Evolutionary conservation across 768 basidiomycete species (phyloP).

Genomic region (Kwoniella sp.): DNA sequence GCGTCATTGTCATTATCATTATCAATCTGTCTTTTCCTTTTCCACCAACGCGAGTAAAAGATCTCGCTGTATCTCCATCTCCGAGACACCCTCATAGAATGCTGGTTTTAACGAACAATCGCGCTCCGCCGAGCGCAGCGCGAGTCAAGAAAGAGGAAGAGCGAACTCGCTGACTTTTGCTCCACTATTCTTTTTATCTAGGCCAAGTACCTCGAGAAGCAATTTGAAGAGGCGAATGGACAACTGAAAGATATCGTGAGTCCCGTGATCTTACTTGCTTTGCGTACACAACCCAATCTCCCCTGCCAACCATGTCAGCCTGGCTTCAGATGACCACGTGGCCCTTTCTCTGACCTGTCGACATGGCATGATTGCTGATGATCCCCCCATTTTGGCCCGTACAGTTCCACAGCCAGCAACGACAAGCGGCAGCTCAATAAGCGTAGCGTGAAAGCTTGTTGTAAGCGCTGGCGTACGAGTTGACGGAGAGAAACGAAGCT

Average conservation of each 20-base stretch:
- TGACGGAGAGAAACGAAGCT: no score
- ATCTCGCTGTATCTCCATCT: no score
- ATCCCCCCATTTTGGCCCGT: background rate
- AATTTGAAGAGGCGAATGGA: constrained; percentile 83
- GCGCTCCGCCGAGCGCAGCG: background rate
- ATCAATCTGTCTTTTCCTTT: background rate
- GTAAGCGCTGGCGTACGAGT: no score
- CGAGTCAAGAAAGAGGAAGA: background rate
- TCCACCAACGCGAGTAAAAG: no score
- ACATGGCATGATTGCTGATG: background rate
- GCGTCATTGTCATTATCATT: no score
- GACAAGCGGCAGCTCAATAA: constrained; percentile 21
- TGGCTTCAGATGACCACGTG: no score
- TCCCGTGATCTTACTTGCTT: constrained; percentile 7
- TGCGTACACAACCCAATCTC: background rate
- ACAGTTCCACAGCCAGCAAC: constrained; percentile 52
- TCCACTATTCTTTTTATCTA: constrained; percentile 44
- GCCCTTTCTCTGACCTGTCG: no score
- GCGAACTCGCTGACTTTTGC: background rate
- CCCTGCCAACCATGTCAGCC: background rate
- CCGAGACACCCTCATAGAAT: no score
- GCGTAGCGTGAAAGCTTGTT: no score
- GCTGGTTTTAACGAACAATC: no score
- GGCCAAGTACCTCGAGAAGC: constrained; percentile 91
- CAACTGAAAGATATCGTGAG: constrained; percentile 65